These are phyloP conservation scores for Typha latifolia DNA, from an alignment of 176 grass and related monocot genomes.

Conservation along the genomic window DNA sequence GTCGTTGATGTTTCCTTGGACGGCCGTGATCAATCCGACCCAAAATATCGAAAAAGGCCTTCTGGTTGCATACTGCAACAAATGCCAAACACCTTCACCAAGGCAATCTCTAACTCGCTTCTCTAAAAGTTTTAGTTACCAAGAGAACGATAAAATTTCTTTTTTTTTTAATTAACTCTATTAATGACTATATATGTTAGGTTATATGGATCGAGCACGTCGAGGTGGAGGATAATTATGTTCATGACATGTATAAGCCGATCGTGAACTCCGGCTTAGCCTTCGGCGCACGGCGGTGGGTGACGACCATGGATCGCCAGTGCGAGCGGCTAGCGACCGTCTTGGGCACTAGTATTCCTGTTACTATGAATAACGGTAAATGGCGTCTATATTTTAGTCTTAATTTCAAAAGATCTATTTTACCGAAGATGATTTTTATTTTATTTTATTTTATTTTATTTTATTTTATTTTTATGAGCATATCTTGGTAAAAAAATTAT, in stretches of 20 bases:
- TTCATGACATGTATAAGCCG: slow-evolving; percentile 30
- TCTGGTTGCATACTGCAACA: slow-evolving; percentile 50
- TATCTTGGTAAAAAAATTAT: too few species aligned
- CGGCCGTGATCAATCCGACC: not conserved
- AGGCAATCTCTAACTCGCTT: slow-evolving; percentile 19
- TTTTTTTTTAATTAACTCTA: too few species aligned
- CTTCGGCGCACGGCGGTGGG: slow-evolving; percentile 46
- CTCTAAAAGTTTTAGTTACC: not conserved
- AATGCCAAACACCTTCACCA: slow-evolving; percentile 33
- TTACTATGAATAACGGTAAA: slow-evolving; percentile 6
- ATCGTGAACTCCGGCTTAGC: slow-evolving; percentile 23
- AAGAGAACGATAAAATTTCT: too few species aligned
- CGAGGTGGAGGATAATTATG: slow-evolving; percentile 19
- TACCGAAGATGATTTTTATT: too few species aligned
- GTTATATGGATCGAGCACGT: slow-evolving; percentile 53
- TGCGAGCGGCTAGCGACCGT: slow-evolving; percentile 33
- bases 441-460: too few species aligned
- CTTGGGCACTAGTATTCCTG: slow-evolving; percentile 9
- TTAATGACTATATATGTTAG: slow-evolving; percentile 9
- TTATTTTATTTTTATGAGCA: too few species aligned
- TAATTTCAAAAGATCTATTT: too few species aligned
- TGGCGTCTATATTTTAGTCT: not conserved
- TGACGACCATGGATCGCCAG: slow-evolving; percentile 34
- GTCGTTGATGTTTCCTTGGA: slow-evolving; percentile 50
- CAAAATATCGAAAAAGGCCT: slow-evolving; percentile 40